Percentiles rank a stretch among this genome's conserved stretches.
phyloP scores from a whole-genome alignment of 345 rosid genomes.

The Rubroshorea leprosula region DNA sequence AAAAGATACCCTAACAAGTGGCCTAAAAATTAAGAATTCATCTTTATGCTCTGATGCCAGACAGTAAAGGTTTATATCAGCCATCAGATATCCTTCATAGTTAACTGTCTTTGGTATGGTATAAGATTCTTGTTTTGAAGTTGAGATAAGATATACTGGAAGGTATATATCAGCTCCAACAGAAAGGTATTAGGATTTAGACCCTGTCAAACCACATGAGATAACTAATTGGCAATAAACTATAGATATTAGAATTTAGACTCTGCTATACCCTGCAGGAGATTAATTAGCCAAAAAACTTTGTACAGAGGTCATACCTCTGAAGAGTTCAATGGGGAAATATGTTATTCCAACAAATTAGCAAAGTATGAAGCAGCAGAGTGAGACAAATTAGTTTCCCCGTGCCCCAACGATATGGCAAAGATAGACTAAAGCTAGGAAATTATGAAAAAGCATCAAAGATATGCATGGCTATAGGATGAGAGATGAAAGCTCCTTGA shows the following conservation, averaged over 20 bases:
- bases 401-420: not conserved
- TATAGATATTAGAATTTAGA: too few species aligned
- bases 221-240: too few species aligned
- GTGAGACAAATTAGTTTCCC: not conserved
- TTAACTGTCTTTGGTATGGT: too few species aligned
- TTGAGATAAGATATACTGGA: too few species aligned
- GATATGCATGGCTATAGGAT: not conserved
- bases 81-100: too few species aligned
- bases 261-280: too few species aligned
- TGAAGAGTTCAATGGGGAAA: not conserved
- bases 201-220: too few species aligned
- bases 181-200: too few species aligned
- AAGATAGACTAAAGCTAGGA: slow-evolving; percentile 1
- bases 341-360: too few species aligned
- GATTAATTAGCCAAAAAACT: too few species aligned
- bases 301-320: not conserved
- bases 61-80: not conserved
- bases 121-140: too few species aligned
- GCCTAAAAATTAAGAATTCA: not conserved
- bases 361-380: not conserved
- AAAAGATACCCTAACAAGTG: not conserved
- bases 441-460: not conserved
- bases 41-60: not conserved
- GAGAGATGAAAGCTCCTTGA: not conserved
- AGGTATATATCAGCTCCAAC: too few species aligned